Conservation (phyloP, 2,329 filamentous ascomycete species). For the Pezicula radicicola region DNA sequence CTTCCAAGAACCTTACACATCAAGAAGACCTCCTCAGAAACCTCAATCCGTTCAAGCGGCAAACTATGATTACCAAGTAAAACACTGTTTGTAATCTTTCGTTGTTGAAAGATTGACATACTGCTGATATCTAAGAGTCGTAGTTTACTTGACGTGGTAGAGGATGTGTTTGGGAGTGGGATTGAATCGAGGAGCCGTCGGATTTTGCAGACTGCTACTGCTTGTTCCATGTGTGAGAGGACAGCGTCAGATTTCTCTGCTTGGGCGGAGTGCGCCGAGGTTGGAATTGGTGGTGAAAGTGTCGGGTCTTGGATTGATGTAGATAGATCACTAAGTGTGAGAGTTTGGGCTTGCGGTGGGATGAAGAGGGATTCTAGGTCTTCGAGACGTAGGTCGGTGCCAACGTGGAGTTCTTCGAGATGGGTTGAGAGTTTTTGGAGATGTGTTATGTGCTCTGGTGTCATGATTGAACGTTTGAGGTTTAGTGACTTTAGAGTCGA, state of each 20-base stretch:
- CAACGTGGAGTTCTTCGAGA: conserved; percentile 10
- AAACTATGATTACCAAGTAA: conserved; percentile 1
- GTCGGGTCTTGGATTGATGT: not conserved
- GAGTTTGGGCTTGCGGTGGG: not conserved
- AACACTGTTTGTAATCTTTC: conserved; percentile 2
- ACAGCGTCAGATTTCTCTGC: conserved; percentile 4
- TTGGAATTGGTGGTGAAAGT: not conserved
- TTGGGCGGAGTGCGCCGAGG: not conserved
- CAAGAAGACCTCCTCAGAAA: conserved; percentile 3
- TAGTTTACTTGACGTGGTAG: not conserved
- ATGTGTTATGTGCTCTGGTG: conserved; percentile 1
- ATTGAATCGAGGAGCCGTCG: conserved; percentile 8
- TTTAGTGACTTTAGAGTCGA: conserved; percentile 3
- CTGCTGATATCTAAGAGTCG: not conserved
- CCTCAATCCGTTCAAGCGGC: conserved; percentile 1
- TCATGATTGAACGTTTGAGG: conserved; percentile 7
- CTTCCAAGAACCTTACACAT: not conserved
- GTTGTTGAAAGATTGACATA: conserved; percentile 3
- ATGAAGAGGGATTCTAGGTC: conserved; percentile 16
- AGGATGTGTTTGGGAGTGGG: conserved; percentile 6
- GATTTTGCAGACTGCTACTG: conserved; percentile 16
- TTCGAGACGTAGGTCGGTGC: conserved; percentile 6
- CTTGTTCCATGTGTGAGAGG: conserved; percentile 11
- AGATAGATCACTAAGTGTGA: not conserved
- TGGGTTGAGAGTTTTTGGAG: conserved; percentile 6